These are phyloP conservation scores for Kodamaea derodonti DNA, from an alignment of 1,139 yeast species.

Conservation along the genomic window DNA sequence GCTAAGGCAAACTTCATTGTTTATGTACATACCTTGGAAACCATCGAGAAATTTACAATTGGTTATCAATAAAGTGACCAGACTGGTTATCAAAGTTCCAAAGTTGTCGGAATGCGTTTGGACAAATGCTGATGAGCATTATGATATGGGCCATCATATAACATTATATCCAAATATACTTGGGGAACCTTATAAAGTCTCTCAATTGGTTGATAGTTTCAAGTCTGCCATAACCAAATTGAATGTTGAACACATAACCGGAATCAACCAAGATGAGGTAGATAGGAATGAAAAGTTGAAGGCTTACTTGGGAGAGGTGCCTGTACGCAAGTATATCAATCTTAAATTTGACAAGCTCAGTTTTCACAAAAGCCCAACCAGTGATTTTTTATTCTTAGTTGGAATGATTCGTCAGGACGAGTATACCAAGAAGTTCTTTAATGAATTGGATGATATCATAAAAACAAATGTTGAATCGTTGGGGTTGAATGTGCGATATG, in stretches of 20 bases:
- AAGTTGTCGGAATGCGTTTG: constrained; percentile 6
- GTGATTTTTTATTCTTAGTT: constrained; percentile 9
- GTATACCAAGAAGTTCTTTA: constrained; percentile 4
- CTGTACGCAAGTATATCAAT: constrained; percentile 5
- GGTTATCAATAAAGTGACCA: constrained; percentile 4
- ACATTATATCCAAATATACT: constrained; percentile 14
- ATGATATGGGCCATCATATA: constrained; percentile 13
- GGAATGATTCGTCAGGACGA: constrained; percentile 7
- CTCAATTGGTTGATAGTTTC: constrained; percentile 10
- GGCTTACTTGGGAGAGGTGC: constrained; percentile 6
- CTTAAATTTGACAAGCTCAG: constrained; percentile 9
- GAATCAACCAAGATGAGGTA: constrained; percentile 7
- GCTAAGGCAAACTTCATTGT: constrained; percentile 9
- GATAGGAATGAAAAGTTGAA: constrained; percentile 5
- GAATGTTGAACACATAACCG: constrained; percentile 4
- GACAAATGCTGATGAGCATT: constrained; percentile 7
- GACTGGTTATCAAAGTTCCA: constrained; percentile 1
- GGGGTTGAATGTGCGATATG: not conserved
- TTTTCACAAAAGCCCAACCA: constrained; percentile 5
- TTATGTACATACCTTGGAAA: constrained; percentile 18
- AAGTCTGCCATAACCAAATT: constrained; percentile 6
- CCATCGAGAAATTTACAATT: constrained; percentile 8
- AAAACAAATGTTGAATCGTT: constrained; percentile 7
- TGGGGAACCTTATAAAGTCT: constrained; percentile 10
- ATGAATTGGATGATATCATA: constrained; percentile 7